These are phyloP conservation scores for Nigrospora osmanthi DNA, from an alignment of 2,329 filamentous ascomycete species.

Conservation along the genomic window DNA sequence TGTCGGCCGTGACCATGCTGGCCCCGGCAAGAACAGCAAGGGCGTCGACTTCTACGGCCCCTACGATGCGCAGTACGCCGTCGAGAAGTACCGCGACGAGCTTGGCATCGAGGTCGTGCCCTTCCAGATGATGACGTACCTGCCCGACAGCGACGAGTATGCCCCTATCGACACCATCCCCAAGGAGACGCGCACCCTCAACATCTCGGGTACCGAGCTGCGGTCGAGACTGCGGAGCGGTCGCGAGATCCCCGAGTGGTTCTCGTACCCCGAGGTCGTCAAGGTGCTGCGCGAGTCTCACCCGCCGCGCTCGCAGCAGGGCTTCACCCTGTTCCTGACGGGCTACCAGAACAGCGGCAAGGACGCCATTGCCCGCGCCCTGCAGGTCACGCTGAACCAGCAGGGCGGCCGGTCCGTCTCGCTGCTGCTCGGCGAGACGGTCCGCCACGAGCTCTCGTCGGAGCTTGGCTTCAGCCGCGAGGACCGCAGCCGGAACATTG, in stretches of 20 bases:
- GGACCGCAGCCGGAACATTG: conserved; percentile 92
- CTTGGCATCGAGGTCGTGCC: conserved; percentile 98
- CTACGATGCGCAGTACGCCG: conserved; percentile 92
- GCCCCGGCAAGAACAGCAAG: conserved; percentile 96
- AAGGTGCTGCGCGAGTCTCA: conserved; percentile 93
- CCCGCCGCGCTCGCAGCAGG: conserved; percentile 82
- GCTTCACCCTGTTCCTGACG: conserved; percentile 97
- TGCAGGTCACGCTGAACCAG: conserved; percentile 97
- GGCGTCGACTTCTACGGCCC: conserved; percentile 96
- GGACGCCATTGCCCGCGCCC: conserved; percentile 88
- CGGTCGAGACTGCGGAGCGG: conserved; percentile 85
- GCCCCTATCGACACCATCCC: conserved; percentile 84
- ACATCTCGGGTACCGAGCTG: conserved; percentile 86
- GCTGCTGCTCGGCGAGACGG: conserved; percentile 89
- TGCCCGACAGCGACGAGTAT: conserved; percentile 96
- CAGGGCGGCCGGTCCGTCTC: conserved; percentile 93
- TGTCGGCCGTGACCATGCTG: conserved; percentile 95
- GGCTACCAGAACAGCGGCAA: conserved; percentile 97
- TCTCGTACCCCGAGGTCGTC: conserved; percentile 98
- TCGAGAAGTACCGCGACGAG: conserved; percentile 94
- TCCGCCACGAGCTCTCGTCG: conserved; percentile 84
- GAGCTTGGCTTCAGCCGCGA: conserved; percentile 92
- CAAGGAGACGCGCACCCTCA: conserved; percentile 74
- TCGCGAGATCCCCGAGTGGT: conserved; percentile 96
- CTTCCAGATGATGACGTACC: conserved; percentile 99